Evolutionary conservation across 768 basidiomycete species (phyloP), one percentile per base, ranked within the genome.

Genomic region (Amanita jacksonii): DNA sequence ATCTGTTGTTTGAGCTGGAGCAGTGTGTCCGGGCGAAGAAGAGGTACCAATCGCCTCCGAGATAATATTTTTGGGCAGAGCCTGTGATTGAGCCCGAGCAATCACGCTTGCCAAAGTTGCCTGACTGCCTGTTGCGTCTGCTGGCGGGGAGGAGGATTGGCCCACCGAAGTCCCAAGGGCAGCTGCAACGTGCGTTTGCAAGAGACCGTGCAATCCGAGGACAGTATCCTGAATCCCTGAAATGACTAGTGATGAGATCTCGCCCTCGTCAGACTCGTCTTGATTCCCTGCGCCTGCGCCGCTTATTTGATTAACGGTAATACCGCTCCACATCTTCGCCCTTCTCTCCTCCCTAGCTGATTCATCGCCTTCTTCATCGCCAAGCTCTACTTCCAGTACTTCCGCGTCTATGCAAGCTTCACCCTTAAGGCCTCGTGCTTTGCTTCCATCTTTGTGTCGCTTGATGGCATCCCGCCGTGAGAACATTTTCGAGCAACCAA

Each of bases 401-500:
- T 76, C 75, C 34, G 79, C 79, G 9, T 63, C 64, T 33, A 74
- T 59, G 51, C 84, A 87, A 19, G 57, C 54, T 50, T 72, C 68
- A 35, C 69, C 69, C 50, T 67, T 74, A 8, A 68, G 67, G 13
- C 74, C 76, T 13, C 75, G 67, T 27, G 61, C 61, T 47, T 70
- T 70, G 24, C 68, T 71, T 35, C 73, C 71, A 52, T 81, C 78
- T 59, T 81, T 83, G 51, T 87, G 85, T 18, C 82, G 72, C 57
- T 82, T 84, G 55, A 87, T 80, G 3, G 85, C 85, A 56, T 88
- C 85, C 34, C 81, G 69, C n/a, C 81, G 64, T 2, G 81, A 82
- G 55, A 87, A 88, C 16, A 80, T 63, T 60, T 84, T 85, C 36
- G 70, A 72, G 54, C 85, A 88, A 2, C 82, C 85, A 28, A 63